Evolutionary conservation across 106 monocot species (phyloP).

Genomic region (Triglochin maritima): DNA sequence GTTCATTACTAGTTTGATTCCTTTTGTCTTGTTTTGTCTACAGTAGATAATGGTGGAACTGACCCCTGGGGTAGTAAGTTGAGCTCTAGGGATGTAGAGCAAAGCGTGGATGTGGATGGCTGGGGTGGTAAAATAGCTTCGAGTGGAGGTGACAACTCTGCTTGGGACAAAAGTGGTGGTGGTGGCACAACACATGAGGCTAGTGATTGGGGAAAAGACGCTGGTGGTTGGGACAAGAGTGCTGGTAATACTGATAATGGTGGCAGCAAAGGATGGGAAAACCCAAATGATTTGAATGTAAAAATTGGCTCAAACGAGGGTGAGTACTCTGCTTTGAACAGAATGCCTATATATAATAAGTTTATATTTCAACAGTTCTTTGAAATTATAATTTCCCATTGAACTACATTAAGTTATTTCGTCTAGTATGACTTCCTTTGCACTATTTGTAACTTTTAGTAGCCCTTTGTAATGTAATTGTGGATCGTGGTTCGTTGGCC

Average conservation of each 20-base stretch:
- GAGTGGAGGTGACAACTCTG: conserved; percentile 1
- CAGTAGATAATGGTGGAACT: neutral
- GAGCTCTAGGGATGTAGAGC: neutral
- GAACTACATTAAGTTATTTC: no score
- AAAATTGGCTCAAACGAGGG: no score
- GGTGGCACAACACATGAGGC: neutral
- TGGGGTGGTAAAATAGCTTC: conserved; percentile 1
- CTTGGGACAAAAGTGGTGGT: neutral
- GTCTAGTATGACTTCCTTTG: no score
- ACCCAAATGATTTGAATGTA: no score
- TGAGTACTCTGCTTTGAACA: no score
- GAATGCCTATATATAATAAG: no score
- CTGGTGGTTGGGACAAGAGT: neutral
- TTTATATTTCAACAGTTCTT: no score
- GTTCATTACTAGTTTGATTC: no score
- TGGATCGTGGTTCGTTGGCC: no score
- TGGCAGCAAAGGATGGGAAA: neutral
- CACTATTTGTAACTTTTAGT: no score
- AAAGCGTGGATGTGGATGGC: neutral
- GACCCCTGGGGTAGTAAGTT: conserved; percentile 7
- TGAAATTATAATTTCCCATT: no score
- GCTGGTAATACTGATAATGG: neutral
- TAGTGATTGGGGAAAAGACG: conserved; percentile 5
- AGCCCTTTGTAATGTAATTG: no score
- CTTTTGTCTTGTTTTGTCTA: neutral